Conservation (phyloP, 495 filamentous ascomycete genomes). For the Symbiotaphrina buchneri region DNA sequence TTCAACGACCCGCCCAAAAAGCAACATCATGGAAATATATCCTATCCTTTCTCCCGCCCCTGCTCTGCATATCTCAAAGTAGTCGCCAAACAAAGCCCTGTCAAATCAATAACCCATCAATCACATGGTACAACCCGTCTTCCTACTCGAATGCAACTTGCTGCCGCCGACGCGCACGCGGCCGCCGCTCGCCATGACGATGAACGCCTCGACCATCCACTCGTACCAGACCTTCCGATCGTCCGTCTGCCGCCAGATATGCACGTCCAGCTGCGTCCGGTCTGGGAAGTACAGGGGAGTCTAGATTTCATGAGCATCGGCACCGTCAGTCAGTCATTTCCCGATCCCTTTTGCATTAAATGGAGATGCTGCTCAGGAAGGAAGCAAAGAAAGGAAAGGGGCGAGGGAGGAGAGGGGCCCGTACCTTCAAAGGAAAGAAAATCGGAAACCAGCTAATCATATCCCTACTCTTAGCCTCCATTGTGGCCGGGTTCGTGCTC, state of each 20-base stretch:
- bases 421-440: constrained; percentile 87
- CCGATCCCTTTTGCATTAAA: too few relatives aligned
- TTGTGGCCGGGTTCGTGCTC: constrained; percentile 79
- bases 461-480: constrained; percentile 74
- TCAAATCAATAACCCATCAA: constrained; percentile 10
- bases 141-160: constrained; percentile 74
- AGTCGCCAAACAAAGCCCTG: too few relatives aligned
- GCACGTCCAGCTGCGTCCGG: constrained; percentile 62
- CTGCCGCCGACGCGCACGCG: constrained; percentile 57
- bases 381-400: constrained; percentile 1
- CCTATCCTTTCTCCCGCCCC: not conserved
- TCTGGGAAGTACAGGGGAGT: constrained; percentile 74
- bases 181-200: constrained; percentile 19
- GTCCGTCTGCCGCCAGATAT: constrained; percentile 89
- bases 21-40: not conserved
- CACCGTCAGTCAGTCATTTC: constrained; percentile 1
- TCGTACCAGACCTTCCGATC: constrained; percentile 97
- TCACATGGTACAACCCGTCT: constrained; percentile 90
- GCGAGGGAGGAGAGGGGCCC: constrained; percentile 5
- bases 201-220: constrained; percentile 78
- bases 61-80: not conserved
- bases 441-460: constrained; percentile 99
- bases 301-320: too few relatives aligned
- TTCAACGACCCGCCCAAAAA: too few relatives aligned
- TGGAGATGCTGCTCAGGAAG: not conserved